Conservation (phyloP, 495 filamentous ascomycete genomes). For the Ramalina peruviana region DNA sequence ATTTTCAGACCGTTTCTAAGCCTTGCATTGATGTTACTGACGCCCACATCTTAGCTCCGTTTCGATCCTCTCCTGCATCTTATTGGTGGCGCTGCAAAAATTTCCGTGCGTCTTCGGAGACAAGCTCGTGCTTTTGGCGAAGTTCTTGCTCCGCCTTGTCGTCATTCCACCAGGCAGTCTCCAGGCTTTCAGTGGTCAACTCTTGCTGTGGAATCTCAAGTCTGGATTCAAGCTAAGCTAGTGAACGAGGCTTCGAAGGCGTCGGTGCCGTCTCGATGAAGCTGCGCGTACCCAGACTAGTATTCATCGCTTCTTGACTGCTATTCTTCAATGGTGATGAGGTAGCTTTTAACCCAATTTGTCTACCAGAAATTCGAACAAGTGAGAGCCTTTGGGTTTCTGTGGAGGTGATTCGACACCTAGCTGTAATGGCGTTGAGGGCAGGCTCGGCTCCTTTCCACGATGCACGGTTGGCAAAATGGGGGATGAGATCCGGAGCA, state of each 20-base stretch:
- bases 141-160: neutral
- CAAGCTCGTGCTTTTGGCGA: neutral
- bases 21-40: no score
- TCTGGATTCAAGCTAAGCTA: neutral
- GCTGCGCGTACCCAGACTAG: slow-evolving; percentile 4
- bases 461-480: no score
- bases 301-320: slow-evolving; percentile 7
- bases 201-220: neutral
- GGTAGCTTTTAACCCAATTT: slow-evolving; percentile 19
- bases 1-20: no score
- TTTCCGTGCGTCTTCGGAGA: neutral
- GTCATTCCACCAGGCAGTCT: neutral
- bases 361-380: slow-evolving; percentile 28
- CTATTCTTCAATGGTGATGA: slow-evolving; percentile 23
- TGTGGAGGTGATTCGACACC: slow-evolving; percentile 35
- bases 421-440: slow-evolving; percentile 51
- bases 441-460: slow-evolving; percentile 49
- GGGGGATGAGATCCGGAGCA: no score
- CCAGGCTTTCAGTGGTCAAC: neutral
- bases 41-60: no score
- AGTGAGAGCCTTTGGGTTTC: slow-evolving; percentile 23
- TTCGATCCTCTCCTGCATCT: no score
- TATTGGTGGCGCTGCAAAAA: no score
- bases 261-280: neutral
- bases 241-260: neutral